These are phyloP conservation scores for Diaporthe velutina DNA, from an alignment of 2,329 filamentous ascomycete genomes.

Conservation along the genomic window DNA sequence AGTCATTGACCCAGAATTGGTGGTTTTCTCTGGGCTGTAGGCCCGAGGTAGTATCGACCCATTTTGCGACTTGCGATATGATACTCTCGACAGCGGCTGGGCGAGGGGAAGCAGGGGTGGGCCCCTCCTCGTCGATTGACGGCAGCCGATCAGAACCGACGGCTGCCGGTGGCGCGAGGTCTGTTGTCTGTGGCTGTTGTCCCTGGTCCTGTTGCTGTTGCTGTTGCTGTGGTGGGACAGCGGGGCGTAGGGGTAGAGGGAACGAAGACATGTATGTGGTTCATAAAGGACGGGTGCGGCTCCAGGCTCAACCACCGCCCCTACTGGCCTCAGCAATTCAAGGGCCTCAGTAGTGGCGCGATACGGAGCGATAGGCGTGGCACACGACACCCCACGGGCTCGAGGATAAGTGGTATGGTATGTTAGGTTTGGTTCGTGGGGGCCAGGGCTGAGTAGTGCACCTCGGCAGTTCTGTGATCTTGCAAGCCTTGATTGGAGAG, in stretches of 20 bases:
- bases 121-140: not conserved
- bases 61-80: slow-evolving; percentile 17
- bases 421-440: not conserved
- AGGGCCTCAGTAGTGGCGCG: not conserved
- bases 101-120: not conserved
- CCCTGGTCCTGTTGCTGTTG: not conserved
- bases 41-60: slow-evolving; percentile 20
- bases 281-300: not conserved
- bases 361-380: not conserved
- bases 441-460: not conserved
- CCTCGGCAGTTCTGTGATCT: not conserved
- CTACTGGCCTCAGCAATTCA: not conserved
- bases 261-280: slow-evolving; percentile 33
- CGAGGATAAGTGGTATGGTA: not conserved
- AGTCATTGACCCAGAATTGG: slow-evolving; percentile 41
- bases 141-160: not conserved
- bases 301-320: slow-evolving; percentile 32
- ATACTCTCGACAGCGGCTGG: not conserved
- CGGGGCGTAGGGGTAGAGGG: slow-evolving; percentile 35
- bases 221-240: slow-evolving; percentile 14
- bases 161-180: not conserved
- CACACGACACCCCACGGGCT: not conserved
- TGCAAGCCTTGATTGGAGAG: not conserved
- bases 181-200: not conserved
- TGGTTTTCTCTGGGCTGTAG: slow-evolving; percentile 28